A percentile compares a stretch with the other conserved stretches of the same genome.
phyloP scores from a whole-genome alignment of 1,284 basidiomycete genomes.

The Trichosporon sp. region DNA sequence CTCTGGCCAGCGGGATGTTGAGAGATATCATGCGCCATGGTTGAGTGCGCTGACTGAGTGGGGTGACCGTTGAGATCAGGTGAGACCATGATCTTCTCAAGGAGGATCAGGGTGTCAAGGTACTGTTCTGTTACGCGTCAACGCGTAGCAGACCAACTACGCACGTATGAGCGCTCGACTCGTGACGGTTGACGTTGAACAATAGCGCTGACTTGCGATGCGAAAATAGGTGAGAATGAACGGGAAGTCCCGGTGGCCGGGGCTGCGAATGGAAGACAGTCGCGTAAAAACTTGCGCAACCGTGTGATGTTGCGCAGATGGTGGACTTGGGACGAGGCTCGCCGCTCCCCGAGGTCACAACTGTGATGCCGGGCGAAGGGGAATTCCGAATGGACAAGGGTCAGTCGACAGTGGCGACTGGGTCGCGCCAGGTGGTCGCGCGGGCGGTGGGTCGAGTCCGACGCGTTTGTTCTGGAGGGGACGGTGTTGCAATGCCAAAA shows the following conservation, averaged over 20 bases:
- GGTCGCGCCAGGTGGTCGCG: conserved; percentile 2
- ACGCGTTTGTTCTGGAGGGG: conserved; percentile 9
- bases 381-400: too few relatives aligned
- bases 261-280: neutral
- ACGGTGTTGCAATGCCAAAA: neutral
- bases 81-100: conserved; percentile 25
- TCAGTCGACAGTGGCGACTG: conserved; percentile 6
- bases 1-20: conserved; percentile 11
- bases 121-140: neutral
- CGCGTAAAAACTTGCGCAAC: neutral
- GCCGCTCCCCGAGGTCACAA: neutral
- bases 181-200: neutral
- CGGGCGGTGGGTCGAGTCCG: neutral
- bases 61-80: conserved; percentile 24
- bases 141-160: neutral
- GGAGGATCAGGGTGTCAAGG: neutral
- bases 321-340: neutral
- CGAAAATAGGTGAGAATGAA: neutral
- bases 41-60: neutral
- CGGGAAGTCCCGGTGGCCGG: neutral
- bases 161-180: neutral
- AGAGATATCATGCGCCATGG: conserved; percentile 3
- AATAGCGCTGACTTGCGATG: neutral
- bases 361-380: neutral
- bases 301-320: neutral